A percentile compares a stretch with the other conserved stretches of the same genome.
phyloP scores from a whole-genome alignment of 345 rosid species.

The Salix dunnii region DNA sequence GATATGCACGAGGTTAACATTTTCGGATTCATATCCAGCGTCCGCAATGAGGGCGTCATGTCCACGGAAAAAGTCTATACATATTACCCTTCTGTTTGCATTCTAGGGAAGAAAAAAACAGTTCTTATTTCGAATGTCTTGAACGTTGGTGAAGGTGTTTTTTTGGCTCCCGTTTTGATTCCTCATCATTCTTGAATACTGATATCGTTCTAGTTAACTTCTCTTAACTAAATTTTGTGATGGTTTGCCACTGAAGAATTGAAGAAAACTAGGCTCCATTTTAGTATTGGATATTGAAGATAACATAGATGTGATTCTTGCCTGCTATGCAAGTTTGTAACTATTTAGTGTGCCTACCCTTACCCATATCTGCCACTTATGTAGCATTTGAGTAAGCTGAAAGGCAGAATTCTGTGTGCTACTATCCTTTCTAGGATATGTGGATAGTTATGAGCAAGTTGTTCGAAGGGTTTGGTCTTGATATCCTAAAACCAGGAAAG shows the following conservation, averaged over 20 bases:
- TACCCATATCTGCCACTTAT: no score
- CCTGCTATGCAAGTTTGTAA: not conserved
- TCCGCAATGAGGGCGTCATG: not conserved
- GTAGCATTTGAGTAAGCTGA: not conserved
- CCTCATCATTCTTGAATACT: no score
- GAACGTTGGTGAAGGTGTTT: no score
- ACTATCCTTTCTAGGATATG: not conserved
- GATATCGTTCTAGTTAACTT: no score
- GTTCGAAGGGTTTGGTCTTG: no score
- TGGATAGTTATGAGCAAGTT: not conserved
- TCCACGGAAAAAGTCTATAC: not conserved
- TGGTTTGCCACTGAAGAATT: no score
- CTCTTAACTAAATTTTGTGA: no score
- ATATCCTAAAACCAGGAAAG: no score
- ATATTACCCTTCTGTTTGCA: not conserved
- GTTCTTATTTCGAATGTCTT: not conserved
- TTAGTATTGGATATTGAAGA: not conserved
- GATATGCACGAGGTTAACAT: not conserved
- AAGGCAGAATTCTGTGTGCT: not conserved
- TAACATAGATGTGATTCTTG: not conserved
- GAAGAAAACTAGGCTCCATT: not conserved
- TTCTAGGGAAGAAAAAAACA: not conserved
- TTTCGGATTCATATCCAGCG: not conserved
- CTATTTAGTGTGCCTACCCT: not conserved
- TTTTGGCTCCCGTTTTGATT: no score